These are phyloP conservation scores for Besnoitia besnoiti DNA, from an alignment of 169 alveolate genomes.

Conservation along the genomic window DNA sequence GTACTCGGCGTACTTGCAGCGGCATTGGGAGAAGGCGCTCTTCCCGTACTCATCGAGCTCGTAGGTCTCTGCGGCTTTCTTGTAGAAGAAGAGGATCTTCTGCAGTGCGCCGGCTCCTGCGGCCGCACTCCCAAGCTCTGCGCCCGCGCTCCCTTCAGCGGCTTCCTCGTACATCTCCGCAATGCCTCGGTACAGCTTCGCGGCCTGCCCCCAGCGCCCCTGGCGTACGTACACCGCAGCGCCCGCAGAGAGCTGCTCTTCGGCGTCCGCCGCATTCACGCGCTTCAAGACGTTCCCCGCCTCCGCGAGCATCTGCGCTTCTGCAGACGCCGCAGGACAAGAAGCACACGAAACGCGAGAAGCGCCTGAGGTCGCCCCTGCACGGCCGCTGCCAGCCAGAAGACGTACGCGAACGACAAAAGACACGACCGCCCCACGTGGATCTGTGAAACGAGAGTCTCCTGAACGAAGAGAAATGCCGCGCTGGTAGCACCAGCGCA, in stretches of 20 bases:
- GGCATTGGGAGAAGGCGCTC: slow-evolving; percentile 36
- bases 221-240: slow-evolving; percentile 1
- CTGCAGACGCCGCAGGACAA: too few relatives aligned
- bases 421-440: too few relatives aligned
- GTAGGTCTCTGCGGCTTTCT: slow-evolving; percentile 36
- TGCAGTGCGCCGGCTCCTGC: background rate
- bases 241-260: slow-evolving; percentile 3
- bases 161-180: slow-evolving; percentile 51
- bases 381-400: too few relatives aligned
- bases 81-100: background rate
- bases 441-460: background rate
- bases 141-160: background rate
- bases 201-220: slow-evolving; percentile 45
- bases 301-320: slow-evolving; percentile 32
- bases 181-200: slow-evolving; percentile 28
- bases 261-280: background rate
- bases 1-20: slow-evolving; percentile 36
- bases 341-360: background rate
- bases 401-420: too few relatives aligned
- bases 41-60: slow-evolving; percentile 48
- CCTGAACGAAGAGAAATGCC: background rate
- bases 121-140: background rate
- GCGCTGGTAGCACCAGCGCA: background rate
- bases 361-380: too few relatives aligned
- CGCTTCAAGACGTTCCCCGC: slow-evolving; percentile 54